Evolutionary conservation across 352 stramenopile genomes (phyloP).

Genomic region (Globisporangium paddicum): DNA sequence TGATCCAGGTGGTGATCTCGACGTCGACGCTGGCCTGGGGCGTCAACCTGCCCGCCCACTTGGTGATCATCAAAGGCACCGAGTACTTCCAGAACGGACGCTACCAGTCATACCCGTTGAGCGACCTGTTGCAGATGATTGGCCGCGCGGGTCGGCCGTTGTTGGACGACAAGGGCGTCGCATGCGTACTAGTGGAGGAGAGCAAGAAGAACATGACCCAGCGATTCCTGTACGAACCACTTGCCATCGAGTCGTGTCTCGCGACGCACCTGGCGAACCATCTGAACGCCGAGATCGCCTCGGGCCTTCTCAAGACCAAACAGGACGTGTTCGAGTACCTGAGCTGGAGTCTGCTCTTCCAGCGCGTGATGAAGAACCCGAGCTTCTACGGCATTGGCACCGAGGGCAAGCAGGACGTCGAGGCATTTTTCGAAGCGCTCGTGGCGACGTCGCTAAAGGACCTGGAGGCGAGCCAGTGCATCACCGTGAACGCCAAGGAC

Average conservation of each 20-base stretch:
- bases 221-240: conserved; percentile 97
- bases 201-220: conserved; percentile 99
- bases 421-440: conserved; percentile 82
- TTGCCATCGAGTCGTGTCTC: conserved; percentile 97
- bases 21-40: conserved; percentile 93
- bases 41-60: conserved; percentile 96
- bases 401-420: conserved; percentile 37
- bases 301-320: conserved; percentile 81
- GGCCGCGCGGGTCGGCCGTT: conserved; percentile 94
- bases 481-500: conserved; percentile 47
- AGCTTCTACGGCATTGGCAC: conserved; percentile 91
- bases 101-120: conserved; percentile 98
- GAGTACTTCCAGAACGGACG: conserved; percentile 94
- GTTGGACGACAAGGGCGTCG: conserved; percentile 94
- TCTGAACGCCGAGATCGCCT: conserved; percentile 96
- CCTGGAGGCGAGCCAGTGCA: conserved; percentile 86
- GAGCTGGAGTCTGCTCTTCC: conserved; percentile 96
- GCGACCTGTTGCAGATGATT: conserved; percentile 99
- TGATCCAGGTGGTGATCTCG: conserved; percentile 95
- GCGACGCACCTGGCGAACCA: conserved; percentile 89
- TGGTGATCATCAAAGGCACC: conserved; percentile 99
- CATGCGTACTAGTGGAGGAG: conserved; percentile 96
- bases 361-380: conserved; percentile 94
- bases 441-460: conserved; percentile 70
- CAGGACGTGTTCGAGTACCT: conserved; percentile 95